Evolutionary conservation across 345 rosid species (phyloP).

Genomic region (Raphanus raphanistrum): DNA sequence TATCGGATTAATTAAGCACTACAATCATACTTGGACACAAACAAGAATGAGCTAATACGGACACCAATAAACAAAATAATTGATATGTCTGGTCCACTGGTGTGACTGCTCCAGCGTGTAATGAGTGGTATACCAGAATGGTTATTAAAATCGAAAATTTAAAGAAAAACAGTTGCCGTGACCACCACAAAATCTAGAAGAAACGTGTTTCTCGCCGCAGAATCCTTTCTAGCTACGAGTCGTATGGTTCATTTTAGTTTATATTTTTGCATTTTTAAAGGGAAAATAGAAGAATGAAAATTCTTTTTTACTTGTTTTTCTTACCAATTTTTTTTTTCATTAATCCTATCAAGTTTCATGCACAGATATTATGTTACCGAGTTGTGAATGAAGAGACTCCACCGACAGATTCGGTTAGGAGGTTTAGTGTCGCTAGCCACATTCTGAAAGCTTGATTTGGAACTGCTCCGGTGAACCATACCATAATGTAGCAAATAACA

Average conservation of each 20-base stretch:
- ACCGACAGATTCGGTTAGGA: too few species aligned
- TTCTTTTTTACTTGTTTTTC: too few species aligned
- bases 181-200: neutral
- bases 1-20: too few species aligned
- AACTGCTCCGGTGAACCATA: neutral
- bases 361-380: too few species aligned
- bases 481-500: neutral
- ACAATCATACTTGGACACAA: too few species aligned
- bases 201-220: constrained; percentile 1
- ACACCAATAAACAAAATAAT: too few species aligned
- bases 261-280: neutral
- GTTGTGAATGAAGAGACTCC: too few species aligned
- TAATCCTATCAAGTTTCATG: too few species aligned
- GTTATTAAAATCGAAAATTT: neutral
- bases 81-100: neutral
- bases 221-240: neutral
- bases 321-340: too few species aligned
- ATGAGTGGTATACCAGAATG: neutral
- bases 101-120: neutral
- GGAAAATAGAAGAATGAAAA: too few species aligned
- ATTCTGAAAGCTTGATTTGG: neutral
- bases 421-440: neutral
- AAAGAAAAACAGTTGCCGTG: neutral
- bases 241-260: neutral
- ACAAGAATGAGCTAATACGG: too few species aligned